Base-by-base conservation (phyloP, 2,329 filamentous ascomycete genomes). In the Zymoseptoria brevis region DNA sequence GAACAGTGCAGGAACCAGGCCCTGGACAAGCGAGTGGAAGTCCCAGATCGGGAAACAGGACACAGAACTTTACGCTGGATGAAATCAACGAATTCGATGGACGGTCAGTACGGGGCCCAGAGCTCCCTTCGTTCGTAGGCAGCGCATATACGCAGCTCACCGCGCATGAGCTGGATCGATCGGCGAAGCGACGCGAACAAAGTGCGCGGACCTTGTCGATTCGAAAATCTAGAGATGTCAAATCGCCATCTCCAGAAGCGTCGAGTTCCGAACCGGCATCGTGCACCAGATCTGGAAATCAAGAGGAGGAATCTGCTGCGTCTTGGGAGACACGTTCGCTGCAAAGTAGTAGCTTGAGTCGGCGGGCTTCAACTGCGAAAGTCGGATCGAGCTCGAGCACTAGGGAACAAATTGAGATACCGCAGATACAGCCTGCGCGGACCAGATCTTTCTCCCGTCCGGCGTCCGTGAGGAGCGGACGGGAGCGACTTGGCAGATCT, bases 1-100 rank as follows among this genome's bases (percentile, higher is more conserved):
- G 59, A 49, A 62, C 62, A 24, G 59, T 54, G 49, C 19, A 50
- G 45, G 35, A 11, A 13, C 4, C 35, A 41, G 35, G 9, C 35
- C 11, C 4, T 41, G 35, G 35, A 41, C 9, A 41, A 16, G 16
- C 35, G 16, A 41, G 35, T 16, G 35, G 35, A 41, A 41, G 35
- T 41, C 3, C 35, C 9, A n/a, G 16, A n/a, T 45, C 35, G 35
- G 35, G 35, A 45, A 45, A n/a, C 13, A n/a, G 35, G 16, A 16
- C 35, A n/a, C 35, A n/a, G 13, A 16, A 13, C 35, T 45, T 45
- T n/a, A 45, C 35, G 35, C 35, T 16, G 11, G 35, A 16, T n/a
- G 35, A 45, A 45, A 7, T 45, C 13, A 45, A 45, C 6, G 35
- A 7, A 45, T 16, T 45, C 13, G 35, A 45, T 45, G 35, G 11